Evolutionary conservation across 148 eudicot species (phyloP).

Genomic region (Amaranthus hypochondriacus): DNA sequence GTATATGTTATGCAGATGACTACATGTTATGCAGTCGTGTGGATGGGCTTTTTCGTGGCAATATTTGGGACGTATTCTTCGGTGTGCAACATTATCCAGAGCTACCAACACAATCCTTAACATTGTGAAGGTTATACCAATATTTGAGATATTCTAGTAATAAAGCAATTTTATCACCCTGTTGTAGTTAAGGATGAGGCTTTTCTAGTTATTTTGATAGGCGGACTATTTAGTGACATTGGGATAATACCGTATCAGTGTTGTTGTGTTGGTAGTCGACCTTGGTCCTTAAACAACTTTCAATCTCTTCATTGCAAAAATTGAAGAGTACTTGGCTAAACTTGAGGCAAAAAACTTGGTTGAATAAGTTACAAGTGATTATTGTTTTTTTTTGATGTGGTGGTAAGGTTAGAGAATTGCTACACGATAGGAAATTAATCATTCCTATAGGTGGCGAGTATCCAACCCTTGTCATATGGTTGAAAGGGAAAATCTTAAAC

Average conservation of each 20-base stretch:
- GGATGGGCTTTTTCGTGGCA: conserved; percentile 41
- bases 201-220: too few species aligned
- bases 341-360: too few species aligned
- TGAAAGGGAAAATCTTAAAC: too few species aligned
- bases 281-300: not conserved
- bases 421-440: too few species aligned
- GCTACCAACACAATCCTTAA: conserved; percentile 10
- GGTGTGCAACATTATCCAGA: conserved; percentile 35
- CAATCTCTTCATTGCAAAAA: not conserved
- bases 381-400: too few species aligned
- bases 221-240: too few species aligned
- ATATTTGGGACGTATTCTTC: conserved; percentile 62
- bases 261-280: not conserved
- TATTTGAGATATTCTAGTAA: not conserved
- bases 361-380: too few species aligned
- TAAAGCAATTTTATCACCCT: not conserved
- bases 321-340: not conserved
- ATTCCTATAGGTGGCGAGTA: too few species aligned
- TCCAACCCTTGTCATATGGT: too few species aligned
- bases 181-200: too few species aligned
- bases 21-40: conserved; percentile 34
- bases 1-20: conserved; percentile 32
- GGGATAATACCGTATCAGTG: too few species aligned
- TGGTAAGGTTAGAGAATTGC: too few species aligned
- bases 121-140: not conserved